phyloP scores from a whole-genome alignment of 2,329 filamentous ascomycete genomes.

The Penicillium sp. region DNA sequence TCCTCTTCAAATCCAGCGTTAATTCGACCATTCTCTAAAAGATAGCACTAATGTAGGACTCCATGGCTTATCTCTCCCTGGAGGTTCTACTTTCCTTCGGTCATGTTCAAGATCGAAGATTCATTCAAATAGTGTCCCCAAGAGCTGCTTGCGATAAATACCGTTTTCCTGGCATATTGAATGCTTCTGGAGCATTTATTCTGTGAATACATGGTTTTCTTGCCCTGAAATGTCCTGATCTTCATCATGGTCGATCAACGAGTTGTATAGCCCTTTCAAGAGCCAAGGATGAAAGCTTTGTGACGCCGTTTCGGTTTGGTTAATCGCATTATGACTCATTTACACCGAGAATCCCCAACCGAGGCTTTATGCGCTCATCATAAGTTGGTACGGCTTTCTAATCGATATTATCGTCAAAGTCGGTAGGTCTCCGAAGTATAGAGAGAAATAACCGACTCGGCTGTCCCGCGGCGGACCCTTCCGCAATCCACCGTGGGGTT shows the following conservation, averaged over 20 bases:
- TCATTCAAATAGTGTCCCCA: too few relatives aligned
- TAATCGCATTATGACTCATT: too few relatives aligned
- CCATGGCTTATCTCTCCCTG: too few relatives aligned
- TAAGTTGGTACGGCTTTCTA: not conserved
- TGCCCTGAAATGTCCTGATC: not conserved
- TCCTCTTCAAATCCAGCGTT: not conserved
- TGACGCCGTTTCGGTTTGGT: too few relatives aligned
- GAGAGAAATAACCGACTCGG: conserved; percentile 3
- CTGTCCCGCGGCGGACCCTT: conserved; percentile 25
- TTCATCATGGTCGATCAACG: not conserved
- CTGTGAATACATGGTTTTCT: not conserved
- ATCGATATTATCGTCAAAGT: not conserved
- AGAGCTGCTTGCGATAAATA: not conserved
- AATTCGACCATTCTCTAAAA: not conserved
- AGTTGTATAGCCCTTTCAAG: too few relatives aligned
- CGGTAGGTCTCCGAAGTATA: conserved; percentile 7
- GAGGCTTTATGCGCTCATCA: not conserved
- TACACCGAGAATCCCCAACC: too few relatives aligned
- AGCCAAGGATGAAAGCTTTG: too few relatives aligned
- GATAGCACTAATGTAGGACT: not conserved
- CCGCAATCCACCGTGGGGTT: conserved; percentile 26
- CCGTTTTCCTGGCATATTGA: not conserved
- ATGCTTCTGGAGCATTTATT: not conserved
- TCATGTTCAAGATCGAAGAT: too few relatives aligned
- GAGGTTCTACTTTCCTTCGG: too few relatives aligned